Evolutionary conservation across 106 monocot genomes (phyloP).

Genomic region (Apostasia shenzhenica): DNA sequence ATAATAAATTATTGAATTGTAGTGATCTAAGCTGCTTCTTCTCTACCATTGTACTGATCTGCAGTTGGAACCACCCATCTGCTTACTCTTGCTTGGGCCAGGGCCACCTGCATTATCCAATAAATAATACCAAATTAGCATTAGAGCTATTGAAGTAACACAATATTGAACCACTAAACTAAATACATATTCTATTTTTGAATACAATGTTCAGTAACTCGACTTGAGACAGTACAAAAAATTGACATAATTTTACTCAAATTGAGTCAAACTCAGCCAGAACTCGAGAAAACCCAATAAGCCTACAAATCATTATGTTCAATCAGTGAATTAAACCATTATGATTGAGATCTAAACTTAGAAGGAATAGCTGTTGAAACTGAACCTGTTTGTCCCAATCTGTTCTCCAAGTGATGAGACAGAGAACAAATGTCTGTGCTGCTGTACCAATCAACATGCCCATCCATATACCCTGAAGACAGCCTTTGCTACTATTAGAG

Average conservation of each 20-base stretch:
- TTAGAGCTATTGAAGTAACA: not conserved
- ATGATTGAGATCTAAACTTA: not conserved
- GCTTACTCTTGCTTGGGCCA: conserved; percentile 38
- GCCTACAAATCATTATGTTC: not conserved
- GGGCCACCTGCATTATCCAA: conserved; percentile 25
- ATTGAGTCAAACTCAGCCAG: no score
- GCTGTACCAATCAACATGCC: conserved; percentile 82
- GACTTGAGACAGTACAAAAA: not conserved
- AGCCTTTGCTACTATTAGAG: no score
- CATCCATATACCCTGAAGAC: conserved; percentile 68
- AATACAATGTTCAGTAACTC: not conserved
- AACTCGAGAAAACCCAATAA: no score
- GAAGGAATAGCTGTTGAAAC: not conserved
- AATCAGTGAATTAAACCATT: not conserved
- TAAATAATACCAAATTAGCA: not conserved
- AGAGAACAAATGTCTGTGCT: conserved; percentile 65
- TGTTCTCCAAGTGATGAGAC: conserved; percentile 61
- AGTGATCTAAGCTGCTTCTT: not conserved
- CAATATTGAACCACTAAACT: not conserved
- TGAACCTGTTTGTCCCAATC: conserved; percentile 78
- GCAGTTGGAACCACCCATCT: conserved; percentile 32
- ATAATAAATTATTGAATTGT: no score
- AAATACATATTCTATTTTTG: not conserved
- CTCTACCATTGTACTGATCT: conserved; percentile 1
- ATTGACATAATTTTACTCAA: no score